These are phyloP conservation scores for Aureobasidium sp. DNA, from an alignment of 2,329 filamentous ascomycete genomes.

Conservation along the genomic window DNA sequence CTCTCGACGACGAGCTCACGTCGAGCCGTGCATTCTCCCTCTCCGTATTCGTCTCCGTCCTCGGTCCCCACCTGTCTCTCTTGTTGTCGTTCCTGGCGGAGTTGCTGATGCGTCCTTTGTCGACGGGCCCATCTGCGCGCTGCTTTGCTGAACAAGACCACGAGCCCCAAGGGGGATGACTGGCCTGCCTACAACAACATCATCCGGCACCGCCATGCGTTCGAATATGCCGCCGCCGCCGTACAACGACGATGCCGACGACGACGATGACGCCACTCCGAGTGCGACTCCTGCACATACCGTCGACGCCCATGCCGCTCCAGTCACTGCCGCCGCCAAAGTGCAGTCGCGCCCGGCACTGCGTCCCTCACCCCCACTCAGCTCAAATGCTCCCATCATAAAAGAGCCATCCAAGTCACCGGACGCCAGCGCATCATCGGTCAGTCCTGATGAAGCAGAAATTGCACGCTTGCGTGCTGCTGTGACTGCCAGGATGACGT, in stretches of 20 bases:
- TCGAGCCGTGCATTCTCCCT: neutral
- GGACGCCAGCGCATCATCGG: conserved; percentile 21
- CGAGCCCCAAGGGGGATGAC: conserved; percentile 3
- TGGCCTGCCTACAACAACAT: neutral
- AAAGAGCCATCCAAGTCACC: neutral
- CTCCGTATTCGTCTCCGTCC: too few relatives aligned
- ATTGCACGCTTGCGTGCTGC: conserved; percentile 31
- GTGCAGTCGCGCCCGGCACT: neutral
- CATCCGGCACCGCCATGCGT: neutral
- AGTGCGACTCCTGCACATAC: neutral
- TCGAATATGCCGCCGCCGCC: conserved; percentile 8
- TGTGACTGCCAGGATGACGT: conserved; percentile 37
- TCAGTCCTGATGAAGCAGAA: conserved; percentile 24
- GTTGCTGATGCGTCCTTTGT: conserved; percentile 7
- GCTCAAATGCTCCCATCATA: neutral
- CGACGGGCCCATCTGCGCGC: neutral
- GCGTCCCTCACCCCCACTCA: conserved; percentile 10
- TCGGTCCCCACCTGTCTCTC: neutral
- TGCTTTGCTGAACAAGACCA: conserved; percentile 11
- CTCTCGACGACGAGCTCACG: conserved; percentile 4
- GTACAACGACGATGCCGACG: neutral
- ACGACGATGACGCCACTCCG: conserved; percentile 8
- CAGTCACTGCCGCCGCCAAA: conserved; percentile 2
- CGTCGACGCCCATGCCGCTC: neutral
- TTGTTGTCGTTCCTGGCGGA: neutral